Evolutionary conservation across 176 grass and related monocot species (phyloP).

Genomic region (Bothriochloa decipiens): DNA sequence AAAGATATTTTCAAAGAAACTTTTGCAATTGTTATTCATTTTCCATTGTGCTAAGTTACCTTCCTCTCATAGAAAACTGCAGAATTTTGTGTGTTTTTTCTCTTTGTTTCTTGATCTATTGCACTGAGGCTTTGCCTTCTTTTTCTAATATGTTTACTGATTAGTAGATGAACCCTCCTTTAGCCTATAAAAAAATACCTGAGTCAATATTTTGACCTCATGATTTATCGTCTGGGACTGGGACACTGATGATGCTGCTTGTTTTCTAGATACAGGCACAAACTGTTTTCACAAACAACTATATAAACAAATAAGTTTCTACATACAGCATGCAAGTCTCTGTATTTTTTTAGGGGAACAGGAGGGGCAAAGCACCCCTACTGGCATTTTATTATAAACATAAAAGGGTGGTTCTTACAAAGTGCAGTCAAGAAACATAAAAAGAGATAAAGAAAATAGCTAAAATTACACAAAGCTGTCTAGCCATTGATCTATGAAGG

Average conservation of each 20-base stretch:
- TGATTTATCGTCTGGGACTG: neutral
- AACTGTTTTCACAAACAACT: neutral
- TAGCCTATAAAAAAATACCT: neutral
- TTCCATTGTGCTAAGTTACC: neutral
- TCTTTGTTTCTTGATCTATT: neutral
- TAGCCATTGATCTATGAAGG: too few species aligned
- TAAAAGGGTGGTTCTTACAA: too few species aligned
- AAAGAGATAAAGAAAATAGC: too few species aligned
- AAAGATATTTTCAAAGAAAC: too few species aligned
- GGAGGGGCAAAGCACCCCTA: too few species aligned
- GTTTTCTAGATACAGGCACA: slow-evolving; percentile 2
- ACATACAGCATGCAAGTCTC: neutral
- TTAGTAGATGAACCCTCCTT: too few species aligned
- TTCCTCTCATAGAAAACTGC: neutral
- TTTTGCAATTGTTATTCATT: neutral
- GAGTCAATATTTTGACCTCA: neutral
- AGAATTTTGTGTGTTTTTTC: neutral
- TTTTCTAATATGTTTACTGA: too few species aligned
- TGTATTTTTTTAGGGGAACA: too few species aligned
- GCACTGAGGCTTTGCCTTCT: too few species aligned
- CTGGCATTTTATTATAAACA: too few species aligned
- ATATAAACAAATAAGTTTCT: neutral
- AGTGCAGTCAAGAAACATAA: too few species aligned
- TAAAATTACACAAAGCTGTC: too few species aligned
- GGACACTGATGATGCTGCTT: neutral